A percentile compares a stretch with the other conserved stretches of the same genome.
These are phyloP conservation scores for Alliaria petiolata DNA, from an alignment of 345 rosid genomes.

Conservation along the genomic window DNA sequence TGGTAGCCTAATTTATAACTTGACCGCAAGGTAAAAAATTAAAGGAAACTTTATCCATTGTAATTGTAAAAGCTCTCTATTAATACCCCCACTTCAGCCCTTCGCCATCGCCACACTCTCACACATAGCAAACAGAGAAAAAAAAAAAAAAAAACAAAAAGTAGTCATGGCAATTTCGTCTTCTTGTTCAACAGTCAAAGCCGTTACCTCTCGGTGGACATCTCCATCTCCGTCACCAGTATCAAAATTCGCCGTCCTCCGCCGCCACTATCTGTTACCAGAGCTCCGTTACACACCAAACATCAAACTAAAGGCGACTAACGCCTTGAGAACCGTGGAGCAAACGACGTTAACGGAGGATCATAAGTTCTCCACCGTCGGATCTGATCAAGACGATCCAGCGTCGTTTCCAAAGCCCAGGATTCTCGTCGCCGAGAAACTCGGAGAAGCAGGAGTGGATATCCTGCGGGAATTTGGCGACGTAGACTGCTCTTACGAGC, in stretches of 20 bases:
- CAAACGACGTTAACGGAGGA: constrained; percentile 23
- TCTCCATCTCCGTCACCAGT: constrained; percentile 7
- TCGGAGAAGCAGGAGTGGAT: constrained; percentile 69
- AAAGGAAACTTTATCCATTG: background rate
- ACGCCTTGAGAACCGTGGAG: constrained; percentile 9
- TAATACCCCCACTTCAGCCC: constrained; percentile 1
- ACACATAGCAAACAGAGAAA: constrained; percentile 3
- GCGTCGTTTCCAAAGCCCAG: constrained; percentile 25
- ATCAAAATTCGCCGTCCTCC: constrained; percentile 15
- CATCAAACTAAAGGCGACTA: background rate
- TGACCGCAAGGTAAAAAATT: background rate
- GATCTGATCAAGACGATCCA: background rate
- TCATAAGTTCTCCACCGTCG: background rate
- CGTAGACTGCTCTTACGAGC: constrained; percentile 66
- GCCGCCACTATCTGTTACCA: background rate
- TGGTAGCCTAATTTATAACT: background rate
- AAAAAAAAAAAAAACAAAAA: background rate
- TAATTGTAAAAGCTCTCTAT: constrained; percentile 4
- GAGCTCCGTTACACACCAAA: constrained; percentile 24
- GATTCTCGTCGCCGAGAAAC: constrained; percentile 81
- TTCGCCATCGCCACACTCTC: constrained; percentile 16
- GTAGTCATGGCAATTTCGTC: constrained; percentile 29
- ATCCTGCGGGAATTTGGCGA: constrained; percentile 48
- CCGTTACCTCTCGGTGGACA: constrained; percentile 25
- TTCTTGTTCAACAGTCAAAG: constrained; percentile 35